Evolutionary conservation across 2,329 filamentous ascomycete genomes (phyloP).

Genomic region (Talaromyces funiculosus): DNA sequence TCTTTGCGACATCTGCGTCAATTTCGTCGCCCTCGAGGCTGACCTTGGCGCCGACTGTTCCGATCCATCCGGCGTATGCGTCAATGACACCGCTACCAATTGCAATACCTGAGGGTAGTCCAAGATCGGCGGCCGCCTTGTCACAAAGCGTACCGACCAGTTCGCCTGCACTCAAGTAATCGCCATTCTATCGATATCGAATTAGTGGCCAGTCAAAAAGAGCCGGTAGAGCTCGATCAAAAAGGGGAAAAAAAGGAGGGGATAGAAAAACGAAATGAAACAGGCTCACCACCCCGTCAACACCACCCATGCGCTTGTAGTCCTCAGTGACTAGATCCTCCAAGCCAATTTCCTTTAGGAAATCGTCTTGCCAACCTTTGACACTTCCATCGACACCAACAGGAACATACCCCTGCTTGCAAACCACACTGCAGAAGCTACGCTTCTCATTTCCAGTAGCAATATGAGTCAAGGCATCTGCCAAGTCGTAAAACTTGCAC

Average conservation of each 20-base stretch:
- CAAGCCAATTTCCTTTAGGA: slow-evolving; percentile 81
- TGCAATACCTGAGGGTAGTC: slow-evolving; percentile 78
- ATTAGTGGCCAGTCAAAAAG: slow-evolving; percentile 1
- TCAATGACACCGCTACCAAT: slow-evolving; percentile 97
- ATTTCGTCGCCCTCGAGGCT: slow-evolving; percentile 64
- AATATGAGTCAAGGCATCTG: slow-evolving; percentile 87
- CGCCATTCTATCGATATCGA: slow-evolving; percentile 69
- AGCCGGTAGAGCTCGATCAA: slow-evolving; percentile 19
- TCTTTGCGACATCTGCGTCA: slow-evolving; percentile 62
- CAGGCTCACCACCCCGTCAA: slow-evolving; percentile 82
- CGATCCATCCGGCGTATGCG: slow-evolving; percentile 97
- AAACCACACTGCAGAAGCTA: slow-evolving; percentile 93
- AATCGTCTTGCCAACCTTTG: slow-evolving; percentile 97
- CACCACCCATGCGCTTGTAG: slow-evolving; percentile 89
- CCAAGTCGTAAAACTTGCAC: slow-evolving; percentile 96
- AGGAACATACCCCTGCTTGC: slow-evolving; percentile 94
- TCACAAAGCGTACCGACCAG: slow-evolving; percentile 79
- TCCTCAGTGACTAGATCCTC: slow-evolving; percentile 75
- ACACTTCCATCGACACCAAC: slow-evolving; percentile 96
- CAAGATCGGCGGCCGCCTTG: slow-evolving; percentile 75
- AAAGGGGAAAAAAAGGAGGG: slow-evolving; percentile 18
- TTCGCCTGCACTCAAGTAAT: slow-evolving; percentile 87
- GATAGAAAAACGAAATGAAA: slow-evolving; percentile 25
- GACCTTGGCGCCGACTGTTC: slow-evolving; percentile 95
- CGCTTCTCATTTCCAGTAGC: slow-evolving; percentile 87